A percentile compares a stretch with the other conserved stretches of the same genome.
phyloP scores from a whole-genome alignment of 106 monocot species.

The Allium fistulosum region DNA sequence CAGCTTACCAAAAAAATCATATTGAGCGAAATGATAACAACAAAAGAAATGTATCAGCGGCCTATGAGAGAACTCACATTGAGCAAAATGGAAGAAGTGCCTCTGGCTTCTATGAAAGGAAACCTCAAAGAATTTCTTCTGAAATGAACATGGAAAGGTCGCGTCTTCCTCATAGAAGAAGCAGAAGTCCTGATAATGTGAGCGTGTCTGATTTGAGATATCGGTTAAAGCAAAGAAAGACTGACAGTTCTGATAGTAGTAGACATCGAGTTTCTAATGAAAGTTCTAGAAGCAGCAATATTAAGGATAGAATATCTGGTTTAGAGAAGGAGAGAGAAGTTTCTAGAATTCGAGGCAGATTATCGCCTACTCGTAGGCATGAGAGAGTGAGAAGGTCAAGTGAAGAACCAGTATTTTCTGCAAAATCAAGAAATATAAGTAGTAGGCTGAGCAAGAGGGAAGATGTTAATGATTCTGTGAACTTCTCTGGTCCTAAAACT shows the following conservation, averaged over 20 bases:
- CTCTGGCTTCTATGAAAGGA: conserved; percentile 13
- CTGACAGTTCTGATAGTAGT: conserved; percentile 36
- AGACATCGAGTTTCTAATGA: conserved; percentile 4
- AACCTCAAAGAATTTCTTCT: conserved; percentile 19
- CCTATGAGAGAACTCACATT: conserved; percentile 22
- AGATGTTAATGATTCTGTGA: conserved; percentile 13
- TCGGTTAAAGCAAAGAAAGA: conserved; percentile 60
- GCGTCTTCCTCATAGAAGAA: conserved; percentile 16
- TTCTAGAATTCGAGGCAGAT: conserved; percentile 30
- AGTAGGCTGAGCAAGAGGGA: conserved; percentile 21
- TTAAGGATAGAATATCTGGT: conserved; percentile 74
- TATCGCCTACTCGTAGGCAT: conserved; percentile 25
- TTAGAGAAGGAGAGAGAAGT: conserved; percentile 22
- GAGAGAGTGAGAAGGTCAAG: conserved; percentile 29
- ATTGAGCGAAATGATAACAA: no score
- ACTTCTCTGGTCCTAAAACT: conserved; percentile 77
- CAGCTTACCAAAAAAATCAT: no score
- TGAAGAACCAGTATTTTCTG: conserved; percentile 15
- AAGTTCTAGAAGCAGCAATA: conserved; percentile 35
- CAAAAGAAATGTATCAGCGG: no score
- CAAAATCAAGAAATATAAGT: conserved; percentile 14
- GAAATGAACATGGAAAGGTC: conserved; percentile 37
- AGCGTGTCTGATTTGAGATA: conserved; percentile 63
- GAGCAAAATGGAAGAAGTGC: conserved; percentile 17
- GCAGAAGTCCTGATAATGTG: conserved; percentile 13